Evolutionary conservation across 2,329 filamentous ascomycete genomes (phyloP).

Genomic region (Pyricularia sp.): DNA sequence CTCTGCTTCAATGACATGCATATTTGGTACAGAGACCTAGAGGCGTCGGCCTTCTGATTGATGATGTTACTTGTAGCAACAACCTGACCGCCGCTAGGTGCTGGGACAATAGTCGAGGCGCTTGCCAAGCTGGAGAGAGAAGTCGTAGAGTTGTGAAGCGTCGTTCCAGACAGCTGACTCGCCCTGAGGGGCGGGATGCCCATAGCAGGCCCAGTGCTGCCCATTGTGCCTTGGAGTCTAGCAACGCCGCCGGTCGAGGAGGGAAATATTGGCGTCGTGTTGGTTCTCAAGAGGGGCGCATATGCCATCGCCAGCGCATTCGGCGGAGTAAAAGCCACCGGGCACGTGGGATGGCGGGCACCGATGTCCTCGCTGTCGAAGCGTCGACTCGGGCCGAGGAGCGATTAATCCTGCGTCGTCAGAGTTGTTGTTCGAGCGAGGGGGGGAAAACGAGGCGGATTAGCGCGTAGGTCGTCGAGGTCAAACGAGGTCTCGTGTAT

Average conservation of each 20-base stretch:
- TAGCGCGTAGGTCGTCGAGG: neutral
- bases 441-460: neutral
- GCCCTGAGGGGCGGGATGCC: constrained; percentile 33
- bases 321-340: constrained; percentile 12
- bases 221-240: constrained; percentile 34
- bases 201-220: constrained; percentile 21
- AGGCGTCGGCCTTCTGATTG: constrained; percentile 89
- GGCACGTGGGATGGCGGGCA: constrained; percentile 1
- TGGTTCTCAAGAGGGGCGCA: constrained; percentile 45
- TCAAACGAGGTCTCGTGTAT: neutral
- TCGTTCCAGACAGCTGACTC: constrained; percentile 51
- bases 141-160: constrained; percentile 38
- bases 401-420: neutral
- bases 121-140: constrained; percentile 37
- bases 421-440: neutral
- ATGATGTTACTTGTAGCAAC: constrained; percentile 86
- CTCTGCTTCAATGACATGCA: constrained; percentile 76
- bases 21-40: constrained; percentile 86
- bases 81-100: constrained; percentile 48
- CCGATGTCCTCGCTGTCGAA: neutral
- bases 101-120: constrained; percentile 25
- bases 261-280: constrained; percentile 42
- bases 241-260: constrained; percentile 32
- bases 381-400: neutral
- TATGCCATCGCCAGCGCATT: constrained; percentile 43